Conservation (phyloP, 768 basidiomycete species). For the Dacryopinax primogenitus region DNA sequence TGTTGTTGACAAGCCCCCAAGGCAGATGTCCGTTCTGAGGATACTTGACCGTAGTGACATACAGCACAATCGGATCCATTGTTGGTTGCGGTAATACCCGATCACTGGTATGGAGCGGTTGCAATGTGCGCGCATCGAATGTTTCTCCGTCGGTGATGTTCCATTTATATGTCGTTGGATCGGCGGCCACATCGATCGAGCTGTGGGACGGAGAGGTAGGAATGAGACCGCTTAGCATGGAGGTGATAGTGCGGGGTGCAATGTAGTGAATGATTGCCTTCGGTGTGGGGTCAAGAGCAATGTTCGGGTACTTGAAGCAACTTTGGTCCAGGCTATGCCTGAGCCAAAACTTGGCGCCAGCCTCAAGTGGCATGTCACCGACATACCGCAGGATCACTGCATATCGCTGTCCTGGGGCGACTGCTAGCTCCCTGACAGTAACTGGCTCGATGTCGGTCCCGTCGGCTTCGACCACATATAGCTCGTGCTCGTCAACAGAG, state of each 20-base stretch:
- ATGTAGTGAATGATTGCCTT: conserved; percentile 12
- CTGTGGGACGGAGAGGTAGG: not conserved
- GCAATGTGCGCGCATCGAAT: not conserved
- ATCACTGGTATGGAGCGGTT: not conserved
- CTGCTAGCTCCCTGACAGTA: conserved; percentile 10
- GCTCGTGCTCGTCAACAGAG: conserved; percentile 14
- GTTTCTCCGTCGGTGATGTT: not conserved
- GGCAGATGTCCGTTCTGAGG: conserved; percentile 4
- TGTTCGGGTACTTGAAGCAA: conserved; percentile 14
- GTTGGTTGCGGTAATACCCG: not conserved
- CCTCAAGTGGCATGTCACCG: not conserved
- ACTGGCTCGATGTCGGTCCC: conserved; percentile 13
- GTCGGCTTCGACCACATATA: conserved; percentile 16
- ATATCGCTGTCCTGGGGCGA: conserved; percentile 17
- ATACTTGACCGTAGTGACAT: not conserved
- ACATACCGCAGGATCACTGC: conserved; percentile 13
- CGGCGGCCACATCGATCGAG: not conserved
- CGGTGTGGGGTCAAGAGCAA: conserved; percentile 9
- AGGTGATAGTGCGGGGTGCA: not conserved
- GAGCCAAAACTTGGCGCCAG: conserved; percentile 14
- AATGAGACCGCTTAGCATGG: not conserved
- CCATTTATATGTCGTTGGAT: not conserved
- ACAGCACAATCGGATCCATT: not conserved
- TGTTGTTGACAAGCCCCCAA: not conserved
- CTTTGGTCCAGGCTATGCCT: conserved; percentile 8